These are phyloP conservation scores for Hypomontagnella submonticulosa DNA, from an alignment of 495 filamentous ascomycete genomes.

Conservation along the genomic window DNA sequence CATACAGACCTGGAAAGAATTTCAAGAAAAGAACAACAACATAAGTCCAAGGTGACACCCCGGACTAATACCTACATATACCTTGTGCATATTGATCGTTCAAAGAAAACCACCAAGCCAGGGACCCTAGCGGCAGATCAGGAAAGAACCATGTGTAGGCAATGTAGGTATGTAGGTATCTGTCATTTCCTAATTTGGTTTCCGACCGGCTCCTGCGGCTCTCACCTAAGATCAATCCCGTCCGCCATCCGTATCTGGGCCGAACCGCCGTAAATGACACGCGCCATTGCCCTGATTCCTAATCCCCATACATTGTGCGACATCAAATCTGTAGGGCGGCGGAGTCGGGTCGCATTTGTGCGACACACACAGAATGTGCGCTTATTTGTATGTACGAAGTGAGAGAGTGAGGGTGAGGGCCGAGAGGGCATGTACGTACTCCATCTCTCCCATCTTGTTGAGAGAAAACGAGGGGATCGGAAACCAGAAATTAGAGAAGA, in stretches of 20 bases:
- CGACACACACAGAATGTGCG: conserved; percentile 10
- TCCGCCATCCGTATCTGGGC: not conserved
- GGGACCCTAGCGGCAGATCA: conserved; percentile 29
- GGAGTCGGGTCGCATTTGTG: conserved; percentile 31
- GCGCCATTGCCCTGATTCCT: not conserved
- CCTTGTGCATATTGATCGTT: not conserved
- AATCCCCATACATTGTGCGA: conserved; percentile 25
- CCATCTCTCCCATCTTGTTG: not conserved
- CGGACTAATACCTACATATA: not conserved
- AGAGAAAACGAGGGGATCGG: not conserved
- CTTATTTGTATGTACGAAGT: conserved; percentile 7
- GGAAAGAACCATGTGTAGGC: not conserved
- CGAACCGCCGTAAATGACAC: conserved; percentile 4
- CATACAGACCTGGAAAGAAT: not conserved
- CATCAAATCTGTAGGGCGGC: not conserved
- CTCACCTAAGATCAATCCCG: conserved; percentile 34
- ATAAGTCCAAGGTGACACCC: no score
- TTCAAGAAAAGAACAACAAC: no score
- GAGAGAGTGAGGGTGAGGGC: no score
- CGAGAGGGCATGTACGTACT: not conserved
- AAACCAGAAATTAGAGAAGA: conserved; percentile 1
- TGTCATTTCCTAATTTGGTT: not conserved
- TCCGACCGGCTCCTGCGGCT: conserved; percentile 25
- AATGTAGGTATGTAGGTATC: not conserved
- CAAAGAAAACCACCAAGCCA: not conserved